Base-by-base conservation (phyloP, 2,329 filamentous ascomycete species). In the Fusarium metavorans region DNA sequence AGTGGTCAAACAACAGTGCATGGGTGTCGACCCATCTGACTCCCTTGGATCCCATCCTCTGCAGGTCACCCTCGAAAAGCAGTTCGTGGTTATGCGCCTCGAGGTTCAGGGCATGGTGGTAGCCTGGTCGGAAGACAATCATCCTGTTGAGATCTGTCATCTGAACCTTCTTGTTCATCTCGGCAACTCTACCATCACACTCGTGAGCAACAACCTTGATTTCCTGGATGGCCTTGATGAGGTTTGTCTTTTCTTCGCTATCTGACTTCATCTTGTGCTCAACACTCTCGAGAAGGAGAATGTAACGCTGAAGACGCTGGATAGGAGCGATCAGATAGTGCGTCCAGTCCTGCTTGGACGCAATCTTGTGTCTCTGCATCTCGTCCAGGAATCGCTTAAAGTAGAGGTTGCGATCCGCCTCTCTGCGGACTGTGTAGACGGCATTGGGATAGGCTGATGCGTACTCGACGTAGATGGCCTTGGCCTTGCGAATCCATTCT, bases 401-500 rank as follows among this genome's bases (percentile, higher is more conserved):
- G 23, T 96, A 86, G 37, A 97, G 87, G 77, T 99, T 99, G 65
- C 92, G 90, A 56, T 95, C 92, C 1, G 92, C 88, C 83, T 99
- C 97, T 80, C 93, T 93, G 63, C 95, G 92, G 20, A 99, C 91
- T 63, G 95, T 87, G 80, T 94, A 95, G 41, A 92, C 92, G 1
- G 97, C 96, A 68, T 92, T 91, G 1, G 96, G 96, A 77, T 97
- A 98, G 0, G 92, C 92, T 1, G 93, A 92, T 43, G 96, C 96
- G 82, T 98, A 99, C 68, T 97, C 95, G 70, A 98, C 92, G 81
- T 98, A 99, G 13, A 94, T 93, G 3, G 89, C 87, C 82, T 93
- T 95, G 35, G 97, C 97, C 83, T 98, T 98, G 73, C 97, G 91
- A 72, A 98, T 98, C 97, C 97, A 99, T 84, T 99, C 97, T 68